These are phyloP conservation scores for Pleurotus cornucopiae DNA, from an alignment of 768 basidiomycete genomes.

Conservation along the genomic window DNA sequence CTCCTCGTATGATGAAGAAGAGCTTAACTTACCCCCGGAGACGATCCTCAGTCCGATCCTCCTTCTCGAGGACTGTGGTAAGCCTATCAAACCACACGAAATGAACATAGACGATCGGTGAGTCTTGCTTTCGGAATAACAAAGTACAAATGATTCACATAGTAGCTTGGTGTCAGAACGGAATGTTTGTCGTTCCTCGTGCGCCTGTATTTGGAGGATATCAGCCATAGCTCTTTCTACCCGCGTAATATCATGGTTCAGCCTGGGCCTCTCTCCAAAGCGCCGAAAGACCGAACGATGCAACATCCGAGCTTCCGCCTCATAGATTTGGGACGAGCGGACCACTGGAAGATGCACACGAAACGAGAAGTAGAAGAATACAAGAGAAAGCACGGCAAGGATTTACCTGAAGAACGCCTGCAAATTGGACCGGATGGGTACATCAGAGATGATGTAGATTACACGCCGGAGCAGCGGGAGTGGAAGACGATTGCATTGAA, in stretches of 20 bases:
- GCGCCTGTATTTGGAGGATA: conserved; percentile 31
- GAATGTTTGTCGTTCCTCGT: conserved; percentile 37
- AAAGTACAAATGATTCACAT: not conserved
- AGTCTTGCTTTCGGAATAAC: conserved; percentile 4
- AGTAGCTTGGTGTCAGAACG: conserved; percentile 16
- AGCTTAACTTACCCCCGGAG: not conserved
- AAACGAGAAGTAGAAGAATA: not conserved
- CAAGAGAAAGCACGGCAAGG: not conserved
- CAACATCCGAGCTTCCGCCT: conserved; percentile 31
- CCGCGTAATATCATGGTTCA: conserved; percentile 35
- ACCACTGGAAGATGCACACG: not conserved
- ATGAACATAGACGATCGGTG: conserved; percentile 35
- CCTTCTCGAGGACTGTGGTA: conserved; percentile 40
- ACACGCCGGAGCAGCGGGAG: not conserved
- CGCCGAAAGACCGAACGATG: conserved; percentile 9
- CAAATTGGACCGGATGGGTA: not conserved
- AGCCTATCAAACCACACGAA: conserved; percentile 17
- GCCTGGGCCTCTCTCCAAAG: conserved; percentile 24
- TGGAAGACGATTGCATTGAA: not conserved
- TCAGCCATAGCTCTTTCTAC: conserved; percentile 32
- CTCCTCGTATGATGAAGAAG: not conserved
- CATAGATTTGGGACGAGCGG: conserved; percentile 32
- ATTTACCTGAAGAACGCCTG: not conserved
- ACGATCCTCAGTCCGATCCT: conserved; percentile 35
- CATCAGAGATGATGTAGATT: not conserved